Percentiles rank a stretch among this genome's conserved stretches.
Evolutionary conservation across 495 filamentous ascomycete genomes (phyloP).

Genomic region (Penicillium mononematosum): DNA sequence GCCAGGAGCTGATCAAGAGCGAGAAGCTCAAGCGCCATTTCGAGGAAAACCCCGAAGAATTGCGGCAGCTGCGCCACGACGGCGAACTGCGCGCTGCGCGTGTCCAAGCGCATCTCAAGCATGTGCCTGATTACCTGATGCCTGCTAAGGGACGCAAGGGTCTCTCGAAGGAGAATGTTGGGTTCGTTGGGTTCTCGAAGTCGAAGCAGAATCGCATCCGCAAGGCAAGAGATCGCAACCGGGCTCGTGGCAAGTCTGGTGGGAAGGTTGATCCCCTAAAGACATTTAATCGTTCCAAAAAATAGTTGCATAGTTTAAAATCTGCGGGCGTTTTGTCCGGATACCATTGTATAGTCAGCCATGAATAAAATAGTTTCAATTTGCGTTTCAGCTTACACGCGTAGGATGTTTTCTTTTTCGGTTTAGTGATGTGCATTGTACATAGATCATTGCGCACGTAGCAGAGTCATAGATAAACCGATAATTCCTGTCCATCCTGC

Average conservation of each 20-base stretch:
- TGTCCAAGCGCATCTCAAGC: slow-evolving; percentile 85
- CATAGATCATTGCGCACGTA: neutral
- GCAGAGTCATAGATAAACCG: slow-evolving; percentile 4
- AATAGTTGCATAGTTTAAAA: slow-evolving; percentile 23
- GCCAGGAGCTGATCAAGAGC: slow-evolving; percentile 83
- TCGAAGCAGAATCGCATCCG: slow-evolving; percentile 68
- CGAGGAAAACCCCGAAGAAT: slow-evolving; percentile 90
- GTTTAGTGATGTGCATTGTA: neutral
- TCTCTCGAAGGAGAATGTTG: slow-evolving; percentile 58
- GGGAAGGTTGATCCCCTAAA: slow-evolving; percentile 81
- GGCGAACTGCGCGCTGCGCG: slow-evolving; percentile 76
- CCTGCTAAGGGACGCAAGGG: slow-evolving; percentile 73
- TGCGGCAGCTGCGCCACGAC: slow-evolving; percentile 86
- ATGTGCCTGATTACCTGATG: slow-evolving; percentile 93
- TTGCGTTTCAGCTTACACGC: neutral
- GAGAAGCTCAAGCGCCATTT: slow-evolving; percentile 94
- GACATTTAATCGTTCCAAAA: slow-evolving; percentile 65
- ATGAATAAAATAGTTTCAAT: slow-evolving; percentile 17
- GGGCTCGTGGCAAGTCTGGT: slow-evolving; percentile 50
- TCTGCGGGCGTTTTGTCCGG: slow-evolving; percentile 19
- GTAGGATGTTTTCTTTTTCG: neutral
- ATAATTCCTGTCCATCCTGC: slow-evolving; percentile 22
- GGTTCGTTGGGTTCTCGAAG: slow-evolving; percentile 77
- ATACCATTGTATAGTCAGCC: slow-evolving; percentile 36
- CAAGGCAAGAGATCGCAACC: slow-evolving; percentile 65